Evolutionary conservation across 1,139 yeast genomes (phyloP).

Genomic region (Geotrichum siamense): DNA sequence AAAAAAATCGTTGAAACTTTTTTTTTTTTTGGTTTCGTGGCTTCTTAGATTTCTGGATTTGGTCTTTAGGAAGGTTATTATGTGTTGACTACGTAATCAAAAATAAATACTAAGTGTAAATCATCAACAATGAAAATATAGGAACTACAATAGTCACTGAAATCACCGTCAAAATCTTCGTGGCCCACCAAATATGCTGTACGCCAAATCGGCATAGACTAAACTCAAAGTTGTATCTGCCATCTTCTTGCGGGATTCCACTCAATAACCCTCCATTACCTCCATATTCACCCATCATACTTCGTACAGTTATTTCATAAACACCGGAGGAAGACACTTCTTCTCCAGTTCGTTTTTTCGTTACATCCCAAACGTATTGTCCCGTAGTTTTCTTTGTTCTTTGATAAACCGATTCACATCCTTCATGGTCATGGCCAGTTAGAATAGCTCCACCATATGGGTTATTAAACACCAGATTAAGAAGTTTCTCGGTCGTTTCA

Average conservation of each 20-base stretch:
- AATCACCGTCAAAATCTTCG: slow-evolving; percentile 46
- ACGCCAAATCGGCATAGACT: slow-evolving; percentile 70
- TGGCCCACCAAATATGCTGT: slow-evolving; percentile 96
- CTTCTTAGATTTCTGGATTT: not conserved
- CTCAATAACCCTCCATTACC: slow-evolving; percentile 84
- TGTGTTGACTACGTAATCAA: too few species aligned
- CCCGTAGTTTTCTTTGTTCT: slow-evolving; percentile 22
- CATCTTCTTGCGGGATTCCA: slow-evolving; percentile 48
- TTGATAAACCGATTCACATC: slow-evolving; percentile 62
- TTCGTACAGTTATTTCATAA: slow-evolving; percentile 75
- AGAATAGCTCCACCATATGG: slow-evolving; percentile 61
- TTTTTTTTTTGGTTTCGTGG: slow-evolving; percentile 6
- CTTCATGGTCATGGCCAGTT: slow-evolving; percentile 96
- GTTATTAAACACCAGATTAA: slow-evolving; percentile 52
- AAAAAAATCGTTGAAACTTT: slow-evolving; percentile 1
- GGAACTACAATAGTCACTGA: slow-evolving; percentile 9
- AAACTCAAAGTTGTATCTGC: slow-evolving; percentile 60
- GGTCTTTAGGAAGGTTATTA: too few species aligned
- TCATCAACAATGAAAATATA: slow-evolving; percentile 5
- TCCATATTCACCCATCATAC: slow-evolving; percentile 94
- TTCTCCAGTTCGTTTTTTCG: slow-evolving; percentile 26
- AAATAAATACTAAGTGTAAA: not conserved
- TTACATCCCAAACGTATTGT: slow-evolving; percentile 20
- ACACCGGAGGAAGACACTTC: slow-evolving; percentile 37
- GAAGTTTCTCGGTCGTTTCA: slow-evolving; percentile 57